phyloP scores from a whole-genome alignment of 2,329 filamentous ascomycete species.

The Aspergillus novofumigatus region DNA sequence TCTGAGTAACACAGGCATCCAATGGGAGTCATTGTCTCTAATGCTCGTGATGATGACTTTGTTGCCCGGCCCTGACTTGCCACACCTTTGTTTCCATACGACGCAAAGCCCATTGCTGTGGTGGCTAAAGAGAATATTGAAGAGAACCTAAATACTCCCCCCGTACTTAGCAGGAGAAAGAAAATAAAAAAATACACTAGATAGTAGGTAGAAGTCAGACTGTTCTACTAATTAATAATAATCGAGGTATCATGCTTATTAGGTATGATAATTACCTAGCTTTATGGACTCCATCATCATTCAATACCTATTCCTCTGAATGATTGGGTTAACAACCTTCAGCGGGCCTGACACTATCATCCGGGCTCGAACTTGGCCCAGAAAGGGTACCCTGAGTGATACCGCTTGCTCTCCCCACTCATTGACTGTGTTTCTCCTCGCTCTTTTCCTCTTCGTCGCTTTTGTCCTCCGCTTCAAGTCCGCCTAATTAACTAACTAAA shows the following conservation, averaged over 20 bases:
- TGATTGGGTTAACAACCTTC: conserved; percentile 3
- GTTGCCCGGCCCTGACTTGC: background rate
- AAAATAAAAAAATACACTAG: background rate
- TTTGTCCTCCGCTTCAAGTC: conserved; percentile 17
- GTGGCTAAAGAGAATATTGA: background rate
- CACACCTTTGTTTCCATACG: background rate
- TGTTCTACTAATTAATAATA: background rate
- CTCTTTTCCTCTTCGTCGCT: conserved; percentile 2
- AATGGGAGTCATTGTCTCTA: background rate
- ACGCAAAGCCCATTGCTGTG: background rate
- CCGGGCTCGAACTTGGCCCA: conserved; percentile 5
- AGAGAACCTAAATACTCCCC: background rate
- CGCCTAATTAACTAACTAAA: conserved; percentile 12
- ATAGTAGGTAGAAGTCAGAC: background rate
- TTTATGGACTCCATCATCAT: background rate
- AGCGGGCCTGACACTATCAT: conserved; percentile 10
- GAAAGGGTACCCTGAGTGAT: conserved; percentile 19
- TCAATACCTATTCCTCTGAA: background rate
- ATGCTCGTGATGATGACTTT: background rate
- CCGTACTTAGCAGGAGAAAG: background rate
- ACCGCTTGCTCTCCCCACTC: conserved; percentile 15
- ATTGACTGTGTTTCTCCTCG: conserved; percentile 7
- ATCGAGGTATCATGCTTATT: background rate
- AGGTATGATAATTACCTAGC: conserved; percentile 7
- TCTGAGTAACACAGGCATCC: background rate